Percentiles rank a stretch among this genome's conserved stretches.
These are phyloP conservation scores for Candida palmyrensis DNA, from an alignment of 805 yeast genomes.

Conservation along the genomic window DNA sequence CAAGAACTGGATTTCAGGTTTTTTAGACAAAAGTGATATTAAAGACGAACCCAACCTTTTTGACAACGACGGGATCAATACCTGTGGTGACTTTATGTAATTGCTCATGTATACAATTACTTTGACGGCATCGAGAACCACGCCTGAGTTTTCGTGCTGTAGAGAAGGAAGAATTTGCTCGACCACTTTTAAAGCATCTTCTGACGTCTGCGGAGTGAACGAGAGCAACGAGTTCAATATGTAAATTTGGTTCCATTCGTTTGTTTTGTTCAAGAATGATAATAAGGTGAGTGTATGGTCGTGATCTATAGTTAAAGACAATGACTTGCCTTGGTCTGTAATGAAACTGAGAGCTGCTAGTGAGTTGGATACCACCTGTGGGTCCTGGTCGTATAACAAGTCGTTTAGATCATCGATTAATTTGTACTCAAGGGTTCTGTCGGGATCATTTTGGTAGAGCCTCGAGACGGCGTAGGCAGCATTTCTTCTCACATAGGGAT, in stretches of 20 bases:
- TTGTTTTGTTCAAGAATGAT: slow-evolving; percentile 28
- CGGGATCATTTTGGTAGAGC: slow-evolving; percentile 52
- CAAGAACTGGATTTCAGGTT: slow-evolving; percentile 79
- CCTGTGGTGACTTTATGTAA: slow-evolving; percentile 55
- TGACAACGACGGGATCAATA: slow-evolving; percentile 50
- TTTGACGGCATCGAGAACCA: slow-evolving; percentile 72
- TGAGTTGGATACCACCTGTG: slow-evolving; percentile 65
- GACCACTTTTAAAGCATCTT: slow-evolving; percentile 61
- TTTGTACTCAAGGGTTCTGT: slow-evolving; percentile 36
- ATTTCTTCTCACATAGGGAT: slow-evolving; percentile 59
- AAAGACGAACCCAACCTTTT: slow-evolving; percentile 64
- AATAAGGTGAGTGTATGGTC: slow-evolving; percentile 34
- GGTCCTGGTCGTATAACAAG: slow-evolving; percentile 50
- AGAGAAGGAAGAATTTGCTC: slow-evolving; percentile 64
- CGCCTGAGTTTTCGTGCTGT: slow-evolving; percentile 77
- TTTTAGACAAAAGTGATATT: slow-evolving; percentile 63
- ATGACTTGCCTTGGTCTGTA: slow-evolving; percentile 48
- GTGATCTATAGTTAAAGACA: slow-evolving; percentile 51
- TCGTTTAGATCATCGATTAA: slow-evolving; percentile 47
- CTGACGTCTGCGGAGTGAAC: slow-evolving; percentile 65
- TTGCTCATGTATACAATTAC: slow-evolving; percentile 68
- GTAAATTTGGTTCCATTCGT: slow-evolving; percentile 73
- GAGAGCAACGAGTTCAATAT: slow-evolving; percentile 60
- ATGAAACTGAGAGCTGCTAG: slow-evolving; percentile 62
- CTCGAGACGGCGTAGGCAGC: slow-evolving; percentile 70